These are phyloP conservation scores for Penicillium vulpinum DNA, from an alignment of 2,329 filamentous ascomycete species.

Conservation along the genomic window DNA sequence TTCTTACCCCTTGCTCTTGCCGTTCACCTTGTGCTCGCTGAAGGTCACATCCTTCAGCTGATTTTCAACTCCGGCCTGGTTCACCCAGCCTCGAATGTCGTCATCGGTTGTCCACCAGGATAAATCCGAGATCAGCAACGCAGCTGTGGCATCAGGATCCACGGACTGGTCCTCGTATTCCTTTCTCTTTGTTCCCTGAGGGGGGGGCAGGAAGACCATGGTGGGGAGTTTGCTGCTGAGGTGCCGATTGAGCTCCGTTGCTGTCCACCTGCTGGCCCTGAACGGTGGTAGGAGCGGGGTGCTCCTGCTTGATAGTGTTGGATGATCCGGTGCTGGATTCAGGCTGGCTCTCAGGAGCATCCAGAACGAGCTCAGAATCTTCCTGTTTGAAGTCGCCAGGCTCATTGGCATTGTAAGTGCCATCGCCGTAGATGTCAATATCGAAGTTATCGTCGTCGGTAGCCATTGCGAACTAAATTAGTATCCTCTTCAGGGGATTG, in stretches of 20 bases:
- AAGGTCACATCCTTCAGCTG: slow-evolving; percentile 93
- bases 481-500: slow-evolving; percentile 18
- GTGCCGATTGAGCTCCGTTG: slow-evolving; percentile 14
- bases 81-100: slow-evolving; percentile 84
- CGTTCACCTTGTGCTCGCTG: slow-evolving; percentile 98
- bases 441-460: slow-evolving; percentile 69
- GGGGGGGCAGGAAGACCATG: slow-evolving; percentile 36
- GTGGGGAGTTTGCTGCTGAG: slow-evolving; percentile 21
- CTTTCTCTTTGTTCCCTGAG: slow-evolving; percentile 64
- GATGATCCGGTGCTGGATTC: slow-evolving; percentile 27
- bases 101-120: slow-evolving; percentile 98
- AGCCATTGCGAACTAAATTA: slow-evolving; percentile 44
- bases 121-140: slow-evolving; percentile 82
- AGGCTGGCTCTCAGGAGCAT: slow-evolving; percentile 32
- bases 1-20: slow-evolving; percentile 92
- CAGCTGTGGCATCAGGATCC: slow-evolving; percentile 64
- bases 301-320: slow-evolving; percentile 15
- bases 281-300: slow-evolving; percentile 2
- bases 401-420: slow-evolving; percentile 48
- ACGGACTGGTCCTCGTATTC: slow-evolving; percentile 56
- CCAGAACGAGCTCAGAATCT: slow-evolving; percentile 42
- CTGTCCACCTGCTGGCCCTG: slow-evolving; percentile 8
- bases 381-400: slow-evolving; percentile 50
- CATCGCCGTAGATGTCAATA: slow-evolving; percentile 69
- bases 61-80: slow-evolving; percentile 74